A percentile compares a stretch with the other conserved stretches of the same genome.
Conservation (phyloP, 139 green algal species). For the Auxenochlorella pyrenoidosa region DNA sequence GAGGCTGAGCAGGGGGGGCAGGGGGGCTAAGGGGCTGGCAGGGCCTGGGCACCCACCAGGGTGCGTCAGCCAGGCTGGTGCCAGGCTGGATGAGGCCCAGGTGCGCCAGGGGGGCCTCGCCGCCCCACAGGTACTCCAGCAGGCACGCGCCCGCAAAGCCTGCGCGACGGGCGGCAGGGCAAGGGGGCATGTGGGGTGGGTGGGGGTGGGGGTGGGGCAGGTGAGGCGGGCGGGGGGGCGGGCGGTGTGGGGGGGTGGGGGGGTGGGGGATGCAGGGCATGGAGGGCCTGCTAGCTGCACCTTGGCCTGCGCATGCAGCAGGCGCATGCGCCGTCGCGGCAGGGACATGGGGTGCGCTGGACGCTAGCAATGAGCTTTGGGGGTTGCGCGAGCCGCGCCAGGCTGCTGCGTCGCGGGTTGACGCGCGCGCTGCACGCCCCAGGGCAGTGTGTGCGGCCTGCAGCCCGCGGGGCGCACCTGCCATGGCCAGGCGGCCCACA, state of each 20-base stretch:
- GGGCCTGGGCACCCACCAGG: conserved; percentile 1
- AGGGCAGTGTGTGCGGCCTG: too few relatives aligned
- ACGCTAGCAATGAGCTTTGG: too few relatives aligned
- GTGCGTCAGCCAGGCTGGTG: neutral
- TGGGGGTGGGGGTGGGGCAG: neutral
- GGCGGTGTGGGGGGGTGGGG: too few relatives aligned
- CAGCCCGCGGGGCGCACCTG: neutral
- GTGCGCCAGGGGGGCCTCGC: conserved; percentile 42
- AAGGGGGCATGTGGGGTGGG: neutral
- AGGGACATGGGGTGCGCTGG: too few relatives aligned
- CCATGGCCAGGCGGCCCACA: conserved; percentile 37
- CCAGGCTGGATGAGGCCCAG: conserved; percentile 37
- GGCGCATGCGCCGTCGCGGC: too few relatives aligned
- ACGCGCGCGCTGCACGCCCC: too few relatives aligned
- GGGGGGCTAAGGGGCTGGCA: neutral
- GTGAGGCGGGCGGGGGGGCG: too few relatives aligned
- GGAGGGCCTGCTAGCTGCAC: too few relatives aligned
- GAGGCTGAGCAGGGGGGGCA: neutral
- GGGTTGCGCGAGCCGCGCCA: too few relatives aligned
- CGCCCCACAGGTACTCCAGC: conserved; percentile 31
- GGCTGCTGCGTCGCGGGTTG: too few relatives aligned
- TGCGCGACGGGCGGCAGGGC: neutral
- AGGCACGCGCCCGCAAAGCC: conserved; percentile 32
- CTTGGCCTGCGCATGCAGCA: too few relatives aligned
- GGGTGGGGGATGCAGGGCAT: neutral